These are phyloP conservation scores for Hypoxylon sp. DNA, from an alignment of 2,329 filamentous ascomycete species.

Conservation along the genomic window DNA sequence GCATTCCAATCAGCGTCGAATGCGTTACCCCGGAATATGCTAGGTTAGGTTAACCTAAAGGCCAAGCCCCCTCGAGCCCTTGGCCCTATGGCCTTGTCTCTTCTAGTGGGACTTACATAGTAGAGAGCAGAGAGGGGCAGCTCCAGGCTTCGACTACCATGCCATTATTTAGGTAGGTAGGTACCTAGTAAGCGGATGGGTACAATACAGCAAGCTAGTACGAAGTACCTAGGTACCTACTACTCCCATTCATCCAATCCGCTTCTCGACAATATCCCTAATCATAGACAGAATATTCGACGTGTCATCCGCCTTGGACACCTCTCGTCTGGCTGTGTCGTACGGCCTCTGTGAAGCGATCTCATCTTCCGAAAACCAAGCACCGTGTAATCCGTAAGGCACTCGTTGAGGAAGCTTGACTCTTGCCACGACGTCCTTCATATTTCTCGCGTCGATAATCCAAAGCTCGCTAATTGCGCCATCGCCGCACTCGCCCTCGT, in stretches of 20 bases:
- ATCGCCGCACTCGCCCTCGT: conserved; percentile 57
- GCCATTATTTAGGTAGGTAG: no score
- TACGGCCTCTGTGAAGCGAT: conserved; percentile 60
- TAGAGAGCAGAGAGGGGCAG: not conserved
- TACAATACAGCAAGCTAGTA: no score
- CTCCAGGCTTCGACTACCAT: not conserved
- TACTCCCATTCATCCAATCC: conserved; percentile 41
- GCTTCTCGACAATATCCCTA: conserved; percentile 43
- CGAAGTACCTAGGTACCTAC: not conserved
- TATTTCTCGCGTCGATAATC: conserved; percentile 73
- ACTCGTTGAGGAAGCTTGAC: conserved; percentile 73
- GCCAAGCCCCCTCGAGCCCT: not conserved
- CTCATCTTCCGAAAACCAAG: conserved; percentile 68
- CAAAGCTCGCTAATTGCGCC: conserved; percentile 71
- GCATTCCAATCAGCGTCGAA: not conserved
- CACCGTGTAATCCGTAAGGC: conserved; percentile 75
- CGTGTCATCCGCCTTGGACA: conserved; percentile 34
- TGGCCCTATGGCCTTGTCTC: not conserved
- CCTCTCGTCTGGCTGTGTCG: conserved; percentile 40
- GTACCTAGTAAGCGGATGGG: no score
- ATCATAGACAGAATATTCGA: conserved; percentile 43
- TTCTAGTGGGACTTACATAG: no score
- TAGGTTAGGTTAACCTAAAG: no score
- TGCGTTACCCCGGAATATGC: conserved; percentile 32
- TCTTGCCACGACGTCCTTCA: conserved; percentile 69